Conservation (phyloP, 768 basidiomycete species). For the Pleurotus ostreatus region DNA sequence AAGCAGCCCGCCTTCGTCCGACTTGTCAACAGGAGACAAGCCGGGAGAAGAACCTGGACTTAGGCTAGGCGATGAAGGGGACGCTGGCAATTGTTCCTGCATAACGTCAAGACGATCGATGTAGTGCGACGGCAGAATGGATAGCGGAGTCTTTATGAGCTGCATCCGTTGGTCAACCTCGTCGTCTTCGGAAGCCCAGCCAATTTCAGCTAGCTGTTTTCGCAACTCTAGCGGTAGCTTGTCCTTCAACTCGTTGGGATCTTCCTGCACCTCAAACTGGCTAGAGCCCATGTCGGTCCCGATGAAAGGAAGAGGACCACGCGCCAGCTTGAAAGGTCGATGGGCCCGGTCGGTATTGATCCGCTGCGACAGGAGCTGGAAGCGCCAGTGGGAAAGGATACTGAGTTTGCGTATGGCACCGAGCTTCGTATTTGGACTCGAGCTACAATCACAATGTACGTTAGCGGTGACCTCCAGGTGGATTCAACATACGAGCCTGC, state of each 20-base stretch:
- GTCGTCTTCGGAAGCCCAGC: conserved; percentile 64
- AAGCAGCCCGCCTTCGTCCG: conserved; percentile 26
- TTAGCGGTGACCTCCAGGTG: background rate
- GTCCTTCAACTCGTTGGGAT: conserved; percentile 42
- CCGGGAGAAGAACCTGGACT: conserved; percentile 30
- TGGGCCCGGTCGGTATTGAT: conserved; percentile 56
- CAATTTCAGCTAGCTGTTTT: conserved; percentile 66
- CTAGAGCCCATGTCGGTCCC: conserved; percentile 72
- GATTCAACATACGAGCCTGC: conserved; percentile 34
- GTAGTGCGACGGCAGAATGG: conserved; percentile 55
- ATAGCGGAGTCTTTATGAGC: conserved; percentile 62
- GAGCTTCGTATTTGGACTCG: conserved; percentile 42
- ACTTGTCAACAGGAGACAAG: conserved; percentile 14
- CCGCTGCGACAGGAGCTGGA: conserved; percentile 61
- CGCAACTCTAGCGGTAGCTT: conserved; percentile 61
- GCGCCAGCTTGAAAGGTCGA: conserved; percentile 68
- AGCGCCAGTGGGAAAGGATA: conserved; percentile 61
- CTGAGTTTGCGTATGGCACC: conserved; percentile 53
- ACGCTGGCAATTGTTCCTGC: conserved; percentile 17
- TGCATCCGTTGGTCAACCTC: conserved; percentile 52
- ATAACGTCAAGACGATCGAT: conserved; percentile 46
- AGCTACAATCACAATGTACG: conserved; percentile 10
- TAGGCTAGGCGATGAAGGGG: conserved; percentile 25
- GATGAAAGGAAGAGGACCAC: conserved; percentile 69
- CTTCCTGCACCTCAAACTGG: conserved; percentile 52